Evolutionary conservation across 2,329 filamentous ascomycete species (phyloP), one percentile per base, ranked within the genome.

Genomic region (Conoideocrella luteorostrata): DNA sequence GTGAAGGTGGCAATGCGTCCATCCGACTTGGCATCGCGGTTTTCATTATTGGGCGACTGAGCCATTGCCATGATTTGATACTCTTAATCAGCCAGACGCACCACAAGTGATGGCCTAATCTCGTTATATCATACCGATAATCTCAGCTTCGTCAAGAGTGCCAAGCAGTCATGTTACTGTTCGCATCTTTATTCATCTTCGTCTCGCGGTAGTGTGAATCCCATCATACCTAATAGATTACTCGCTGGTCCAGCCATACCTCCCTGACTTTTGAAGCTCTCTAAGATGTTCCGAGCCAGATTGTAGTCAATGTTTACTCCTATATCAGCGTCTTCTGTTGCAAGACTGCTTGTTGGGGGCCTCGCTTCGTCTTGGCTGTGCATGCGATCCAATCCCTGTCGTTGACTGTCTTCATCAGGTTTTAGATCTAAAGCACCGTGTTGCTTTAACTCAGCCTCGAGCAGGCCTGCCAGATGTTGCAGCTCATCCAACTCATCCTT

Each of bases 211-310:
- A 96, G 70, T 32, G 78, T 75, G 51, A 96, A 71, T 1, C 89
- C 89, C 83, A 97, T 85, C 67, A 94, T 77, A 6, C 82, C 84
- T 56, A 98, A 74, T 47, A 98, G 69, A 59, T 96, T 97, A 1
- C 90, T 82, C 2, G 86, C 86, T 1, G 93, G 93, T 0, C 93
- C 93, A 24, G 88, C 74, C 70, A 85, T 78, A 11, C 93, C 93
- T 15, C 74, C 88, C 62, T 97, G 91, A 13, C 86, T 84, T 59
- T 95, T 94, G 65, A 98, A 90, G 55, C 88, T 91, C 62, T 96
- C 88, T 2, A 98, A 71, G 43, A 98, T 71, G 56, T 97, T 97
- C 62, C 86, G 88, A 15, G 87, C 89, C 20, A 98, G 71, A 49
- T 93, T 91, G 53, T 89, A 86, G 59, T 97, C 87, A 22, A 93